A percentile compares a stretch with the other conserved stretches of the same genome.
These are phyloP conservation scores for Agaricus blazei DNA, from an alignment of 768 basidiomycete species.

Conservation along the genomic window DNA sequence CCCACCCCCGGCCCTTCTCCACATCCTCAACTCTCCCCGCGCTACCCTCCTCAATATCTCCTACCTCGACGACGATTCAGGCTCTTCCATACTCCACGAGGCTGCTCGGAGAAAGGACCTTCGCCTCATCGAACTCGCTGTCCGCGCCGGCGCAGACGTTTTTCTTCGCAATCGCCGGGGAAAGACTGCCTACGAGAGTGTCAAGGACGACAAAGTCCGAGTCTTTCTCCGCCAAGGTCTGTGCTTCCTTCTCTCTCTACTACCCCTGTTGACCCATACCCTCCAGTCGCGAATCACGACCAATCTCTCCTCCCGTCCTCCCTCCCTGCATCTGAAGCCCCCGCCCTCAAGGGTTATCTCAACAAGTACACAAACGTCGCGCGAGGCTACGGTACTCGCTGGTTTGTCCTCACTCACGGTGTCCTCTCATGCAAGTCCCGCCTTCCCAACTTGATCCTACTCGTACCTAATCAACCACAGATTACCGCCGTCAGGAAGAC, in stretches of 20 bases:
- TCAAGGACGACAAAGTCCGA: slow-evolving; percentile 74
- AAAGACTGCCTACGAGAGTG: slow-evolving; percentile 59
- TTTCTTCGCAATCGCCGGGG: slow-evolving; percentile 80
- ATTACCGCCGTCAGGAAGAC: slow-evolving; percentile 88
- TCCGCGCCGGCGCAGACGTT: slow-evolving; percentile 84
- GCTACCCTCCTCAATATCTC: slow-evolving; percentile 70
- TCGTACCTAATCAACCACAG: slow-evolving; percentile 22
- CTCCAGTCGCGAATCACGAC: slow-evolving; percentile 69
- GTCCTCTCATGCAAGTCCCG: slow-evolving; percentile 69
- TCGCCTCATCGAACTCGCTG: slow-evolving; percentile 74
- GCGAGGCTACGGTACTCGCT: slow-evolving; percentile 81
- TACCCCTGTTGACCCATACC: neutral
- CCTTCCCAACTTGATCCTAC: neutral
- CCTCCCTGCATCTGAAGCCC: slow-evolving; percentile 42
- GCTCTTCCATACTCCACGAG: slow-evolving; percentile 80
- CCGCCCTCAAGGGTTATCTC: slow-evolving; percentile 68
- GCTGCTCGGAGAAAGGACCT: slow-evolving; percentile 80
- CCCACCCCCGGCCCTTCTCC: slow-evolving; percentile 42
- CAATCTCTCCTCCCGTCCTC: slow-evolving; percentile 56
- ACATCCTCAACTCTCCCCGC: slow-evolving; percentile 67
- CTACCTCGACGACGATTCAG: slow-evolving; percentile 74
- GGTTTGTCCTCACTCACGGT: slow-evolving; percentile 89
- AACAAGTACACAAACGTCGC: slow-evolving; percentile 95
- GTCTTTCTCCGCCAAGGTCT: slow-evolving; percentile 81
- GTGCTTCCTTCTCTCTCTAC: slow-evolving; percentile 20